Evolutionary conservation across 345 rosid genomes (phyloP), one percentile per base, ranked within the genome.

Genomic region (Euphorbia tirucalli): DNA sequence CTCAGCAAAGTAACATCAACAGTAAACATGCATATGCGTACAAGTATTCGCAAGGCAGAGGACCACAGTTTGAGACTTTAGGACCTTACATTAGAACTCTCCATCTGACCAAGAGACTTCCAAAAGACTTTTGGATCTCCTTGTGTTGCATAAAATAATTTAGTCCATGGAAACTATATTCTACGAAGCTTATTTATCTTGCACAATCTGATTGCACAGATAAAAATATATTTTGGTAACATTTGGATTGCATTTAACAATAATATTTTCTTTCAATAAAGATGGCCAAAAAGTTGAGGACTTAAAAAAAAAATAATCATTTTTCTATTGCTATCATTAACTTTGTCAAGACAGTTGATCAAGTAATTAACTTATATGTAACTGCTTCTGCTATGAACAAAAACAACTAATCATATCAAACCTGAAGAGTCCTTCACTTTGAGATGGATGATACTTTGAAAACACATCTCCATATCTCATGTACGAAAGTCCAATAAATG

Each of bases 401-500:
- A 16, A 43, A 49, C 50, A 66, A 74, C 46, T 58, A 65, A 65
- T 24, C 24, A 67, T 50, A 49, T 48, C 75, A 60, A 13, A 95
- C 99, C 99, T 90, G 80, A 85, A 80, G 76, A 83, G 84, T 76
- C 85, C 93, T 79, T 89, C 96, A 75, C 78, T 82, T 78, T 86
- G 97, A 73, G 83, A 83, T 73, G 88, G 94, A 75, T 85, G 87
- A 80, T 84, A 85, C 85, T 90, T 96, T 28, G 96, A 79, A 78
- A 90, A 96, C 19, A 96, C 96, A 78, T 93, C 98, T 66, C 99
- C 99, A 74, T 86, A 96, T 83, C 99, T 85, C 92, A 96, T 78
- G 85, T 90, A 96, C 14, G 93, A 96, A 70, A 85, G 79, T 75
- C 93, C 87, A 68, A 70, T 21, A 59, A 96, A 80, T 58, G 96